A percentile compares a stretch with the other conserved stretches of the same genome.
phyloP scores from a whole-genome alignment of 2,329 filamentous ascomycete species.

The Hymenoscyphus salicellus region DNA sequence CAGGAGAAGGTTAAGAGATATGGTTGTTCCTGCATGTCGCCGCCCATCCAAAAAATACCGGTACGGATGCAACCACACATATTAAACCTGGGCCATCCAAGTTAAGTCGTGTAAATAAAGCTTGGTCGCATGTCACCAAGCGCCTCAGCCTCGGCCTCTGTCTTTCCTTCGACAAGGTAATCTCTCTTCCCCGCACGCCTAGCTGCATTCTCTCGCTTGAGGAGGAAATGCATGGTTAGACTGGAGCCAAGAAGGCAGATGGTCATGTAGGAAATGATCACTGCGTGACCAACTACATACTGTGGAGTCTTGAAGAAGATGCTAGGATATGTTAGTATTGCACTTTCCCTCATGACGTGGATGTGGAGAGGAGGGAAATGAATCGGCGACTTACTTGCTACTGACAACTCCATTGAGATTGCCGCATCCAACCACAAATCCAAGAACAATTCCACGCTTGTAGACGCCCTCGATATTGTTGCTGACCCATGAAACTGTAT shows the following conservation, averaged over 20 bases:
- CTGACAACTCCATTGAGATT: constrained; percentile 68
- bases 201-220: constrained; percentile 66
- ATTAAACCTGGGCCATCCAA: neutral
- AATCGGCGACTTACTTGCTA: constrained; percentile 44
- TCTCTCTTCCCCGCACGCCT: constrained; percentile 62
- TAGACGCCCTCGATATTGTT: constrained; percentile 90
- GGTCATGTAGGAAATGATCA: constrained; percentile 70
- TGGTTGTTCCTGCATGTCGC: no score
- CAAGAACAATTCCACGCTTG: constrained; percentile 81
- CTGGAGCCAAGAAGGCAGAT: constrained; percentile 68
- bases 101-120: constrained; percentile 64
- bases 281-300: constrained; percentile 70
- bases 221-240: constrained; percentile 59
- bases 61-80: neutral
- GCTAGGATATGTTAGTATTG: constrained; percentile 9
- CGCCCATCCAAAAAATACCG: neutral
- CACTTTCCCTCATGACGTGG: neutral
- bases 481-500: constrained; percentile 81
- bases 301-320: constrained; percentile 58
- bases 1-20: no score
- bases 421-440: constrained; percentile 86
- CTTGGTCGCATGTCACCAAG: constrained; percentile 69
- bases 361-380: neutral
- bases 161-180: constrained; percentile 60
- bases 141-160: constrained; percentile 56